Conservation (phyloP, 2,329 filamentous ascomycete genomes). For the Aspergillus aculeatus region DNA sequence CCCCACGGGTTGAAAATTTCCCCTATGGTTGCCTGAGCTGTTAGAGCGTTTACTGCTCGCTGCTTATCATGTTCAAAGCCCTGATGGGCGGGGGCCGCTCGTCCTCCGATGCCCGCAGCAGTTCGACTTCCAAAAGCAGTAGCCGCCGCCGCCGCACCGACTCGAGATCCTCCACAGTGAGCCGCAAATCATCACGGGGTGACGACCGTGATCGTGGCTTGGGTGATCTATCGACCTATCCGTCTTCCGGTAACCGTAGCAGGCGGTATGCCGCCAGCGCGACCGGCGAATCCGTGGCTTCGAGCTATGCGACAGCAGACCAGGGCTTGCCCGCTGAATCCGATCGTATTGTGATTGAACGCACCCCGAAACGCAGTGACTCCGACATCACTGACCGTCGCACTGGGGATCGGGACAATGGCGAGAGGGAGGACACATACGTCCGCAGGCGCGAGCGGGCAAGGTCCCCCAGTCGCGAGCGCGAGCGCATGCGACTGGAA, state of each 20-base stretch:
- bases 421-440: constrained; percentile 18
- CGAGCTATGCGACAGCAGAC: constrained; percentile 43
- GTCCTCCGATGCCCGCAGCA: constrained; percentile 35
- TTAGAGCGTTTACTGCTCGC: constrained; percentile 25
- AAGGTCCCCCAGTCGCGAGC: constrained; percentile 30
- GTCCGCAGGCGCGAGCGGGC: constrained; percentile 25
- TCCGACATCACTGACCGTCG: constrained; percentile 24
- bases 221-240: constrained; percentile 33
- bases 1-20: constrained; percentile 2
- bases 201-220: constrained; percentile 48
- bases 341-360: constrained; percentile 32
- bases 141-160: constrained; percentile 31
- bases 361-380: constrained; percentile 28
- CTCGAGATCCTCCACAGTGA: constrained; percentile 34
- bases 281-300: constrained; percentile 34
- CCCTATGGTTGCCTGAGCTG: constrained; percentile 31
- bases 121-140: constrained; percentile 31
- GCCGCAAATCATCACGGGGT: constrained; percentile 45
- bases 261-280: constrained; percentile 28
- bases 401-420: constrained; percentile 21
- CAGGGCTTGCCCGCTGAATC: constrained; percentile 28
- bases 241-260: constrained; percentile 25
- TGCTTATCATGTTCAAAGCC: constrained; percentile 41
- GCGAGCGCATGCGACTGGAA: constrained; percentile 22
- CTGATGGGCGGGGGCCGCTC: constrained; percentile 39